Conservation (phyloP, 495 filamentous ascomycete species). For the Cercophora newfieldiana region DNA sequence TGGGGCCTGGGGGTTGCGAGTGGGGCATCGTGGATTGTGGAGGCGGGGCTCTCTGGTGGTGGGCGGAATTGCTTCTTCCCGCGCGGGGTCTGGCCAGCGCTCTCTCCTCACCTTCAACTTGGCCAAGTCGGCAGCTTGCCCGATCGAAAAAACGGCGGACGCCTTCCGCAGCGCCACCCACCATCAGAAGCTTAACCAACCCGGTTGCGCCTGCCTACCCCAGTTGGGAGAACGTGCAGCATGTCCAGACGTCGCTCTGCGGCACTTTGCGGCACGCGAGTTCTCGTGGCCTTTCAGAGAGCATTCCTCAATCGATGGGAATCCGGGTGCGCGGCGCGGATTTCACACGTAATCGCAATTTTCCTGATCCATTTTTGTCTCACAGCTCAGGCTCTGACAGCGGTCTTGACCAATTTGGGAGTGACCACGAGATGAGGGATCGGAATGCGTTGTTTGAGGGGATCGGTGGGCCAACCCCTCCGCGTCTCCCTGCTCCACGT, state of each 20-base stretch:
- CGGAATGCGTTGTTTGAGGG: not conserved
- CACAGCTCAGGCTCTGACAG: not conserved
- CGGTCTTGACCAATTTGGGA: not conserved
- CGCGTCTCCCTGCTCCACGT: not conserved
- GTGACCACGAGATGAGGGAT: not conserved
- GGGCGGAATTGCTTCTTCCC: conserved; percentile 11
- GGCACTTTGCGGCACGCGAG: no score
- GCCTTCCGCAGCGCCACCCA: not conserved
- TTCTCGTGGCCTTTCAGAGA: not conserved
- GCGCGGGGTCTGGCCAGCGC: not conserved
- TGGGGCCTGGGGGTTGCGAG: not conserved
- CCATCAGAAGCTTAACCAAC: not conserved
- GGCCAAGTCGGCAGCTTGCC: conserved; percentile 3
- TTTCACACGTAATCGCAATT: not conserved
- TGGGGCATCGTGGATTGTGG: not conserved
- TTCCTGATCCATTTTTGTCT: not conserved
- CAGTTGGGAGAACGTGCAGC: not conserved
- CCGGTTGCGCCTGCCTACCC: not conserved
- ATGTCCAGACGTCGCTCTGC: not conserved
- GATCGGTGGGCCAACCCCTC: not conserved
- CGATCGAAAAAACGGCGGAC: conserved; percentile 2
- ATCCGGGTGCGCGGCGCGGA: not conserved
- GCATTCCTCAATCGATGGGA: not conserved
- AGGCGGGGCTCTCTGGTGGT: not conserved
- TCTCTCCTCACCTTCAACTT: not conserved